Evolutionary conservation across 139 green algal species (phyloP).

Genomic region (Deuterostichococcus epilithicus): DNA sequence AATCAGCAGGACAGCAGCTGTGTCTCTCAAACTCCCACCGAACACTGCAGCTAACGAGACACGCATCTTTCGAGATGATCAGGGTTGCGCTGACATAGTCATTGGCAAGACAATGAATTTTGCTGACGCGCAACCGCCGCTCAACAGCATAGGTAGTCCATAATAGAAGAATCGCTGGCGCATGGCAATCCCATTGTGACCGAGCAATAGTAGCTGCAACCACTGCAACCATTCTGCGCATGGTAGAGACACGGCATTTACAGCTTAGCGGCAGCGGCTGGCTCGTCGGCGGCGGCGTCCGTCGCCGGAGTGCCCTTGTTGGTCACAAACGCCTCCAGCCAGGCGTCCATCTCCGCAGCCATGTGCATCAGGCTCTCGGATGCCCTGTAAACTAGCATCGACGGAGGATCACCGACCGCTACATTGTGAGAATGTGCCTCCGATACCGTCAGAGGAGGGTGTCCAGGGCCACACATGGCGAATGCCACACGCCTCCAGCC

Average conservation of each 20-base stretch:
- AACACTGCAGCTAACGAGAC: too few relatives aligned
- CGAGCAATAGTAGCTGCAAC: too few relatives aligned
- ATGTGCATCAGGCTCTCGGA: conserved; percentile 74
- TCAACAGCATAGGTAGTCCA: too few relatives aligned
- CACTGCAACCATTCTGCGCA: neutral
- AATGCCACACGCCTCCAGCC: neutral
- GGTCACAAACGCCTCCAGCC: conserved; percentile 43
- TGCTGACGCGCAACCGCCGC: too few relatives aligned
- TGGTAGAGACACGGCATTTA: neutral
- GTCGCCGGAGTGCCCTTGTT: neutral
- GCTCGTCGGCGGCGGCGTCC: neutral
- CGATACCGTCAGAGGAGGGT: neutral
- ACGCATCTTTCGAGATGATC: too few relatives aligned
- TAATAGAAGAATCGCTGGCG: too few relatives aligned
- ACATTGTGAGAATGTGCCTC: neutral
- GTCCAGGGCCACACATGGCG: neutral
- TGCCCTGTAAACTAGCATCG: conserved; percentile 49
- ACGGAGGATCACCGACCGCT: neutral
- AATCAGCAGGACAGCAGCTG: too few relatives aligned
- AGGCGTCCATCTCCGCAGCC: conserved; percentile 77
- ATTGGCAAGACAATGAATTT: too few relatives aligned
- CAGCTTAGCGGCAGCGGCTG: neutral
- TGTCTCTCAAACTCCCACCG: too few relatives aligned
- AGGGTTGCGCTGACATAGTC: too few relatives aligned
- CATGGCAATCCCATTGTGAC: too few relatives aligned